Percentiles rank a stretch among this genome's conserved stretches.
Conservation (phyloP, 805 yeast species). For the Kazachstania psychrophila region DNA sequence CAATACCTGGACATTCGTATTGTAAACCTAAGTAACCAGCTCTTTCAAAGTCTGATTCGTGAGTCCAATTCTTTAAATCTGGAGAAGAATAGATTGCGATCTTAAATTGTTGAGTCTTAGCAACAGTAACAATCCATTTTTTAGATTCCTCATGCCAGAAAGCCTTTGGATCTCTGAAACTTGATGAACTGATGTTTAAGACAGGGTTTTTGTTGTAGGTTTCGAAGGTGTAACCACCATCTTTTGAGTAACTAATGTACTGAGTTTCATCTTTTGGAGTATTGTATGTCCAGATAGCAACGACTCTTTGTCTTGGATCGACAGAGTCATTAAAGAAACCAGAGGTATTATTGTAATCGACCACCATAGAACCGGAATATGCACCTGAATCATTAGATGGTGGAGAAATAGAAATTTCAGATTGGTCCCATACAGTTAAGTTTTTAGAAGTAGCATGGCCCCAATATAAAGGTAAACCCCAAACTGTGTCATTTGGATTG, state of each 20-base stretch:
- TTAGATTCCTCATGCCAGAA: constrained; percentile 2
- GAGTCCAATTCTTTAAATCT: neutral
- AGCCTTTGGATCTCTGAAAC: constrained; percentile 3
- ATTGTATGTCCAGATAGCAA: constrained; percentile 4
- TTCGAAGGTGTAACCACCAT: constrained; percentile 1
- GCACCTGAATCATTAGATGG: constrained; percentile 1
- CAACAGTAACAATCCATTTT: constrained; percentile 3
- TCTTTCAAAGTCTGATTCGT: neutral
- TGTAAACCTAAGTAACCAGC: constrained; percentile 1
- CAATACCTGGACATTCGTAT: constrained; percentile 2
- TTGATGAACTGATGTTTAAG: neutral
- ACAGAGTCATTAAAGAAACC: neutral
- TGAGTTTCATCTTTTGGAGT: constrained; percentile 2
- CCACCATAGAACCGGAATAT: constrained; percentile 2
- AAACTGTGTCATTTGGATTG: constrained; percentile 2
- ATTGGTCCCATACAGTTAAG: constrained; percentile 1
- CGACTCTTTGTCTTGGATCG: constrained; percentile 2
- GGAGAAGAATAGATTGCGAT: constrained; percentile 1
- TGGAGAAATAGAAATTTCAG: neutral
- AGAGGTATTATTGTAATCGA: constrained; percentile 1
- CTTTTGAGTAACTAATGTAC: neutral
- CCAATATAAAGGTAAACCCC: constrained; percentile 4
- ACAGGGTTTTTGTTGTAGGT: neutral
- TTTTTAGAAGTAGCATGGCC: constrained; percentile 1
- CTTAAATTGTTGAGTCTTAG: constrained; percentile 2